Base-by-base conservation (phyloP, 305 asterid species). In the Withania somnifera region DNA sequence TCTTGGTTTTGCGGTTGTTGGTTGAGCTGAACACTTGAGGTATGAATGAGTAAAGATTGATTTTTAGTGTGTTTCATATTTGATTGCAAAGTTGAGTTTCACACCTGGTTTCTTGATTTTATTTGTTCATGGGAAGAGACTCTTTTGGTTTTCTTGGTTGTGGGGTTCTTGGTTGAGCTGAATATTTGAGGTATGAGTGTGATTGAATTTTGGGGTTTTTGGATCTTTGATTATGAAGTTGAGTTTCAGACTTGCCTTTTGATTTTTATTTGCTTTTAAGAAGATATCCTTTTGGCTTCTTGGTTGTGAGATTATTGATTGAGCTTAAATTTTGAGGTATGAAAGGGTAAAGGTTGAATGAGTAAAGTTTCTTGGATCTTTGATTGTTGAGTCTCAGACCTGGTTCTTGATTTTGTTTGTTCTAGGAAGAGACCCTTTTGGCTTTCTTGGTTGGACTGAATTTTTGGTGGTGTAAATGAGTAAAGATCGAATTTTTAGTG, bases 151-250 rank as follows among this genome's bases (percentile, higher is more conserved):
- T 69, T 69, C 19, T 69, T 69, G 78, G 34, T 69, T 69, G 20
- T 69, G 78, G 78, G 77, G 42, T 82, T 64, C 28, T 64, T 81
- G 87, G 82, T 86, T 91, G 87, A 87, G 93, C 87, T 88, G 84
- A 42, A 71, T 84, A n/a, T 36, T 36, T 36, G 77, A 67, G 77
- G 77, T 67, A 5, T 19, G 1, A 34, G 8, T 17, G 47, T 3
- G 47, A 8, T 4, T 64, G 73, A 32, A 32, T 64, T 64, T 32
- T 64, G 0, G 0, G 15, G 34, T 1, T 32, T 9, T n/a, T 36
- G 76, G 76, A 67, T 67, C 51, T 67, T 36, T 67, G 0, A 36
- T 3, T 67, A 7, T 34, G 76, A 64, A 64, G 0, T n/a, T 19
- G 32, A 0, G 40, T 15, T 42, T 0, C 8, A 7, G 7, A 40